A percentile compares a stretch with the other conserved stretches of the same genome.
Conservation (phyloP, 2,329 filamentous ascomycete genomes). For the Aaosphaeria pasadenensis region DNA sequence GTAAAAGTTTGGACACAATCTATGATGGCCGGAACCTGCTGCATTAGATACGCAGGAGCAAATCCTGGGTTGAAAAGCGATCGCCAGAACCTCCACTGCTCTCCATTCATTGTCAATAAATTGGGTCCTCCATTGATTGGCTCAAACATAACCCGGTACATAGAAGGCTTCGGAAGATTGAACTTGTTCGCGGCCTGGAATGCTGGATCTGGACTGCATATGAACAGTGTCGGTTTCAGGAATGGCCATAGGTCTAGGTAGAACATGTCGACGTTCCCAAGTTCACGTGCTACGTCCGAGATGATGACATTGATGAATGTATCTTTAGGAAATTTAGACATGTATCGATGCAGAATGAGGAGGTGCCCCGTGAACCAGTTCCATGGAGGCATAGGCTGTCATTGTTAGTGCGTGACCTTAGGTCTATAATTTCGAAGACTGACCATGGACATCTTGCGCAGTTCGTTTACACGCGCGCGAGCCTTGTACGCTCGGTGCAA, state of each 20-base stretch:
- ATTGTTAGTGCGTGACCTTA: no score
- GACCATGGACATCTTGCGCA: no score
- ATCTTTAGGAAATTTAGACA: conserved; percentile 2
- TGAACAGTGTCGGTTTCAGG: conserved; percentile 7
- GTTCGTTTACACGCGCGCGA: no score
- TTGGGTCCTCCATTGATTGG: conserved; percentile 11
- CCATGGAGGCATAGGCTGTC: background rate
- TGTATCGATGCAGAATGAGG: conserved; percentile 1
- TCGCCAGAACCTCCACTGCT: conserved; percentile 14
- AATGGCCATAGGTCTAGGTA: conserved; percentile 16
- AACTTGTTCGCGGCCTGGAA: conserved; percentile 3
- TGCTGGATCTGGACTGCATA: conserved; percentile 8
- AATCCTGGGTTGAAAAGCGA: conserved; percentile 5
- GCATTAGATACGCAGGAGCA: conserved; percentile 1
- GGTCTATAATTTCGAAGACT: no score
- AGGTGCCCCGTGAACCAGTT: conserved; percentile 9
- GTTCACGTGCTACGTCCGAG: conserved; percentile 1
- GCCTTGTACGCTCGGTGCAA: no score
- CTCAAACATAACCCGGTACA: conserved; percentile 4
- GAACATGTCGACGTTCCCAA: conserved; percentile 5
- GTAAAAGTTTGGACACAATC: conserved; percentile 1
- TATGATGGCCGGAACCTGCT: conserved; percentile 2
- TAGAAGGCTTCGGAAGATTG: conserved; percentile 8
- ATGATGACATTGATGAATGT: conserved; percentile 6
- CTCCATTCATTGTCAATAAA: conserved; percentile 11